Base-by-base conservation (phyloP, 805 yeast genomes). In the Scheffersomyces stipitis region DNA sequence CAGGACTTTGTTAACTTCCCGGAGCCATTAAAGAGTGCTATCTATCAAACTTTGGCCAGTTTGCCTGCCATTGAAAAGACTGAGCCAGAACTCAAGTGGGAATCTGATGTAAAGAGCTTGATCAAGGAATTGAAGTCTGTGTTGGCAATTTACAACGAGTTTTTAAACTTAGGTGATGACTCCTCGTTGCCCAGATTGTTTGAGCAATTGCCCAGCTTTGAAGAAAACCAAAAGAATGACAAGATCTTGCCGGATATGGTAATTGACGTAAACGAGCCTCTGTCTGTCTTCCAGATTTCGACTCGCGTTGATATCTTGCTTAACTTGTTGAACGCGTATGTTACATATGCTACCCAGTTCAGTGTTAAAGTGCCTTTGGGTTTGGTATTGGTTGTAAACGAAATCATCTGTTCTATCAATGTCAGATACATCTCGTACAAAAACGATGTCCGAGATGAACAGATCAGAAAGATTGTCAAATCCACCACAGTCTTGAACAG, bases 341-440 rank as follows among this genome's bases (percentile, higher is more conserved):
- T 39, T 60, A 59, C 71, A 3, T 64, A 77, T 5, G 73, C 78
- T 17, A 79, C 88, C 1, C 77, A 75, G 28, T 71, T 66, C 47
- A 65, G 80, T 9, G 71, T 81, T 6, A 66, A 71, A 42, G 69
- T 85, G 5, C 93, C 95, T 3, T 44, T 86, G 10, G 90, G 91
- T 1, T 49, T 62, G 30, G 52, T 83, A 3, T 52, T 83, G 4
- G 54, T 66, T 6, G 41, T 81, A 33, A 64, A 71, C 15, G 88
- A 83, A 48, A 60, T 80, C 9, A 51, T 82, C 12, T 58, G 77
- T 40, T 69, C 81, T 13, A 58, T 86, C 40, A 78, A 81, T 45
- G 59, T 73, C 10, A 75, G 70, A 36, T 78, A 76, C 42, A 59
- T 80, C 26, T 69, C 80, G 2, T 69, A 81, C 51, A 76, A 74